phyloP scores from a whole-genome alignment of 2,329 filamentous ascomycete genomes.

The Xenosphaeropsis pyriputrescens region DNA sequence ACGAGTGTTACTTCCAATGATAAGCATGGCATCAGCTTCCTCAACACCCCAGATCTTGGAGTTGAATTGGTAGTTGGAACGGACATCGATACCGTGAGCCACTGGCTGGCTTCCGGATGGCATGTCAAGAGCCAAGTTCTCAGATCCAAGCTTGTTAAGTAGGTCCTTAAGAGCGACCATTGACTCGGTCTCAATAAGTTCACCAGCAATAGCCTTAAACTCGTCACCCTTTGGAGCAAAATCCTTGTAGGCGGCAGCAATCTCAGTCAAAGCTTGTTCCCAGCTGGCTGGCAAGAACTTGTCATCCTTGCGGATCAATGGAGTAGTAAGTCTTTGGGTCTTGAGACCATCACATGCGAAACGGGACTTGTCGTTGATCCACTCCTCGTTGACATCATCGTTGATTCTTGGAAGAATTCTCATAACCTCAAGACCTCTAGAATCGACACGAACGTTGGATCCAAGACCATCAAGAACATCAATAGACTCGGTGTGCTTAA shows the following conservation, averaged over 20 bases:
- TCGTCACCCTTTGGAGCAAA: constrained; percentile 79
- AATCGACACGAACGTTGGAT: constrained; percentile 88
- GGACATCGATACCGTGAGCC: constrained; percentile 84
- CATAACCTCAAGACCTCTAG: constrained; percentile 91
- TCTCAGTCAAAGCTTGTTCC: constrained; percentile 88
- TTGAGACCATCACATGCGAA: constrained; percentile 95
- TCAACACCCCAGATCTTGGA: constrained; percentile 88
- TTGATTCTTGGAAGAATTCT: constrained; percentile 84
- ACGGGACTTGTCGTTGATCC: constrained; percentile 97
- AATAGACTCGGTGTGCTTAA: constrained; percentile 90
- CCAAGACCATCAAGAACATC: constrained; percentile 88
- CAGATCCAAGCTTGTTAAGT: constrained; percentile 89
- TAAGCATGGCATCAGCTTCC: constrained; percentile 80
- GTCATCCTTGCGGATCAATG: constrained; percentile 73
- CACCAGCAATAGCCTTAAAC: constrained; percentile 88
- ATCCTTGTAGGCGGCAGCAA: constrained; percentile 65
- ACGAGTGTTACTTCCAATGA: constrained; percentile 88
- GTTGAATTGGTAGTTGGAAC: constrained; percentile 95
- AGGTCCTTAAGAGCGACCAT: constrained; percentile 95
- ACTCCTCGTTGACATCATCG: constrained; percentile 97
- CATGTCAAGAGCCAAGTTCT: constrained; percentile 88
- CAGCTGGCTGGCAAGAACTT: constrained; percentile 88
- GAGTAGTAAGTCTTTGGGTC: constrained; percentile 89
- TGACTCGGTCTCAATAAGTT: constrained; percentile 82
- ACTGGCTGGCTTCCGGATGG: constrained; percentile 70